Evolutionary conservation across 202 grass and related monocot genomes (phyloP), one percentile per base, ranked within the genome.

Genomic region (Carex arenaria): DNA sequence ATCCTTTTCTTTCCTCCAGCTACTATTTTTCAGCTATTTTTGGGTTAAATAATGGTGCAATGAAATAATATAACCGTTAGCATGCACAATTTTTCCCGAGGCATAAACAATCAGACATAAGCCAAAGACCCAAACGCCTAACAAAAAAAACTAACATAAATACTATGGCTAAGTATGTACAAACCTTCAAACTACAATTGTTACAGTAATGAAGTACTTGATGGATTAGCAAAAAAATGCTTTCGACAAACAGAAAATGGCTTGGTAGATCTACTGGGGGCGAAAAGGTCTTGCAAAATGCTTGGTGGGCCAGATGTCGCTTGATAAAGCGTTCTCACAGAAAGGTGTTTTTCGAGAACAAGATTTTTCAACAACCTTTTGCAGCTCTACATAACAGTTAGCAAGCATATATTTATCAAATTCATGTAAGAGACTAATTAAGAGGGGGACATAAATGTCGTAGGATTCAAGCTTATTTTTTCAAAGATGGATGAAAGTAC

Each of bases 221-320:
- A 76, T 71, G 95, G 93, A 70, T 93, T 93, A 84, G 91, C 88
- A 40, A 95, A 92, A 81, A 85, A 93, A 84, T 88, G 93, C 63
- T 85, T 93, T 77, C 60, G 79, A 70, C 79, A 87, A 55, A 87
- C 78, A 43, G 80, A 65, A 57, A 40, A 5, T 80, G 78, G 40
- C 32, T 82, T 78, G 45, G 47, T 61, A 23, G 69, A 57, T 23
- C 51, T 82, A 23, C 15, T 77, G 31, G 80, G 74, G 26, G 23
- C 38, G 53, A 92, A 90, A 84, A 93, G 68, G 30, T 8, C 28
- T 79, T 67, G 89, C 80, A 98, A 78, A 74, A 92, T 92, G 83
- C 31, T 76, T 22, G 95, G 94, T 52, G 81, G 85, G 47, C 51
- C 82, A 66, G 88, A 78, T 11, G 64, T 64, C 68, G 69, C 87